Conservation (phyloP, 2,329 filamentous ascomycete genomes). For the Ilyonectria robusta region DNA sequence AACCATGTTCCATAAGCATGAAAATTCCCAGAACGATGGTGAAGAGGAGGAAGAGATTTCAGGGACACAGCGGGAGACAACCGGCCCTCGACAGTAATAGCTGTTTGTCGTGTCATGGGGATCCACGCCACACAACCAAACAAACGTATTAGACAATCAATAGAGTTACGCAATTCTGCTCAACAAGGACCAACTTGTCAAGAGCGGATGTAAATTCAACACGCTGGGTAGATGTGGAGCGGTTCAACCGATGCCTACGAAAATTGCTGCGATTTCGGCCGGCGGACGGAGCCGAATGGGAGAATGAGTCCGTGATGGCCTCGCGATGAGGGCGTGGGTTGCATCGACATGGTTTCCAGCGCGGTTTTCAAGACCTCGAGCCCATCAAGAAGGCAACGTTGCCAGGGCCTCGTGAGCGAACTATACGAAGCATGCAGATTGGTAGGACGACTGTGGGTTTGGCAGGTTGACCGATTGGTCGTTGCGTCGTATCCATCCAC, state of each 20-base stretch:
- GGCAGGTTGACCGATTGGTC: slow-evolving; percentile 17
- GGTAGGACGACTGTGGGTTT: slow-evolving; percentile 1
- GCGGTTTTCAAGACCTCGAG: not conserved
- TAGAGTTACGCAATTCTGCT: slow-evolving; percentile 21
- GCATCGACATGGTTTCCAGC: not conserved
- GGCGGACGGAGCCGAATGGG: slow-evolving; percentile 14
- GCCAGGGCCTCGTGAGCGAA: not conserved
- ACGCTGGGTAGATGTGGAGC: slow-evolving; percentile 20
- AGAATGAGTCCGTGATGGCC: slow-evolving; percentile 9
- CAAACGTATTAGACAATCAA: slow-evolving; percentile 30
- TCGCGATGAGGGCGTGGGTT: slow-evolving; percentile 1
- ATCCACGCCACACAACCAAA: slow-evolving; percentile 10
- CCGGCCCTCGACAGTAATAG: not conserved
- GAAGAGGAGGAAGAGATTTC: slow-evolving; percentile 39
- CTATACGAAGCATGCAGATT: slow-evolving; percentile 23
- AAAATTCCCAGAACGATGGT: slow-evolving; percentile 56
- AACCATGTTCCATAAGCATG: slow-evolving; percentile 67
- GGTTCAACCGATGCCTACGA: not conserved
- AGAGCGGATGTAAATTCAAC: slow-evolving; percentile 10
- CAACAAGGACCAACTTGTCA: not conserved
- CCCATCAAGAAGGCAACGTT: slow-evolving; percentile 1
- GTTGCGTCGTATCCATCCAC: slow-evolving; percentile 10
- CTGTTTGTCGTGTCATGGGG: not conserved
- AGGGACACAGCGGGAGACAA: slow-evolving; percentile 27
- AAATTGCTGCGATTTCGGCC: slow-evolving; percentile 25